Evolutionary conservation across 2,329 filamentous ascomycete genomes (phyloP), one percentile per base, ranked within the genome.

Genomic region (Sporothrix humicola): DNA sequence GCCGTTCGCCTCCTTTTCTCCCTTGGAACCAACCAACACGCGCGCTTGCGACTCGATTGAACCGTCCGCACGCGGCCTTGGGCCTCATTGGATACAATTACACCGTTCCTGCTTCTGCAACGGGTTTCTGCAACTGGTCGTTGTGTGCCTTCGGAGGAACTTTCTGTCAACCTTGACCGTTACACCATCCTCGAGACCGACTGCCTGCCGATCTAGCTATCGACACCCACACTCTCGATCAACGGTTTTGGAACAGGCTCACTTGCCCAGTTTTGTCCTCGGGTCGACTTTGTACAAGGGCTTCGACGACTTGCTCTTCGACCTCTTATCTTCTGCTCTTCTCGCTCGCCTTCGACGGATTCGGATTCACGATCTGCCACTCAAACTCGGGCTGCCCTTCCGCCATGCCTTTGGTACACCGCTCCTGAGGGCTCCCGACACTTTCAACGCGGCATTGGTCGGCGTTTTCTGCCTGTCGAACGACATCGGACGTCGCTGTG

Each of bases 351-450:
- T 52, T 50, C 13, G 54, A 69, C 72, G 26, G 54, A 54, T 69
- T 26, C 44, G 65, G 72, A 13, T 6, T 63, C 52, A 23, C 48
- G 31, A 44, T 54, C 23, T 46, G 6, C 17, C n/a, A 48, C 12
- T 54, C 42, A 6, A 59, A 20, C n/a, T 20, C 42, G 15, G 58
- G n/a, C n/a, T 23, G 6, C 48, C 20, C 50, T 23, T 71, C 56
- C 72, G 68, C 63, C 72, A 73, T 73, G 72, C 59, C 58, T 73
- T 63, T 68, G 58, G 68, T 50, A 68, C 52, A 71, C 26, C 48
- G 42, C 44, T 66, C 59, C 42, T 73, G 68, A 73, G 46, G 56
- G 52, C 31, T 61, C 31, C 7, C 46, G 72, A 70, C 54, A 71
- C 37, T 54, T 48, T 61, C 48, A 58, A 72, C 59, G 44, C 42